Base-by-base conservation (phyloP, 495 filamentous ascomycete species). In the Hypoxylon perforatum region DNA sequence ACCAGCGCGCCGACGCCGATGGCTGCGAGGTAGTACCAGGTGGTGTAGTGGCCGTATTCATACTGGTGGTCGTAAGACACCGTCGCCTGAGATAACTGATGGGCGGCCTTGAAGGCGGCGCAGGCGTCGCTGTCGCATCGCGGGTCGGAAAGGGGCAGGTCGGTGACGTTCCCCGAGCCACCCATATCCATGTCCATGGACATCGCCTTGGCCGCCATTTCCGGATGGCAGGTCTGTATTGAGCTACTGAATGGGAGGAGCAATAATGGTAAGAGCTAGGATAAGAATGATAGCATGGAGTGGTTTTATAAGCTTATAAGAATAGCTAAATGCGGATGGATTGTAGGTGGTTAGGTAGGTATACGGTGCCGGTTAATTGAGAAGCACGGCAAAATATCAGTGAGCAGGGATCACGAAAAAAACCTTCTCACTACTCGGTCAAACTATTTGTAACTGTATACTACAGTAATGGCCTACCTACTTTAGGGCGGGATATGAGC, bases 141-240 rank as follows among this genome's bases (percentile, higher is more conserved):
- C 7, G 77, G 78, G 44, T 80, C 77, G 6, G 62, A 48, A n/a
- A 79, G 57, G 5, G 77, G 70, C 19, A 79, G 75, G 12, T 65
- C 57, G 9, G 72, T 65, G 22, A 73, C 38, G 33, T 65, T 45
- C 54, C 19, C 67, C 39, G 66, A 63, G 62, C 65, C 65, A 12
- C 44, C 56, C 63, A 65, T 73, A 1, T 47, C 56, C 63, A 65
- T 73, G 1, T 50, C 23, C 64, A 68, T 62, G 3, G 49, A 35
- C 62, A 50, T 64, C 41, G 39, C 41, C 36, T 9, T 63, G 14
- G 55, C 22, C 11, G 25, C 33, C 38, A 49, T 63, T 30, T n/a
- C 9, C 42, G 41, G 10, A 14, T 30, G 8, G 44, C 38, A 23
- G 17, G n/a, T 9, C 19, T 14, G 0, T 8, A 3, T 3, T 30